These are phyloP conservation scores for Auriscalpium orientale DNA, from an alignment of 768 basidiomycete species.

Conservation along the genomic window DNA sequence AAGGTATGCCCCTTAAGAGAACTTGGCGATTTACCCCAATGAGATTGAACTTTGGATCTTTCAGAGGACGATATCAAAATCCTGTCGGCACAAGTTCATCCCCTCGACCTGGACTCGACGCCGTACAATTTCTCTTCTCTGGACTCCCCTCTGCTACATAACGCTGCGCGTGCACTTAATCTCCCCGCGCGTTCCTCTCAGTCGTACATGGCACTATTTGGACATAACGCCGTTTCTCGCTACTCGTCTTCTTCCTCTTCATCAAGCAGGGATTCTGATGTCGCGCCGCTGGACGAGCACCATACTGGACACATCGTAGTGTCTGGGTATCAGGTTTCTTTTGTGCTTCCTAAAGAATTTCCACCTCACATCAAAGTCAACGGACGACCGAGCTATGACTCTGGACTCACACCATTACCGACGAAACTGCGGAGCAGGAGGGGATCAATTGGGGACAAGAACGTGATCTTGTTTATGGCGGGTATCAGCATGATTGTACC, in stretches of 20 bases:
- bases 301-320: slow-evolving; percentile 73
- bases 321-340: slow-evolving; percentile 70
- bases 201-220: slow-evolving; percentile 53
- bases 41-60: background rate
- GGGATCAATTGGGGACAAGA: slow-evolving; percentile 51
- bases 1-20: slow-evolving; percentile 35
- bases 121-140: slow-evolving; percentile 72
- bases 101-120: slow-evolving; percentile 58
- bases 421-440: slow-evolving; percentile 28
- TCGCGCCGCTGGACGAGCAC: slow-evolving; percentile 49
- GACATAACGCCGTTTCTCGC: slow-evolving; percentile 24
- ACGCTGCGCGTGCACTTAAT: slow-evolving; percentile 62
- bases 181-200: slow-evolving; percentile 53
- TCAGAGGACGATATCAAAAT: slow-evolving; percentile 78
- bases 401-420: slow-evolving; percentile 5
- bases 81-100: slow-evolving; percentile 65
- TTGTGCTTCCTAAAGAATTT: slow-evolving; percentile 66
- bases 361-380: slow-evolving; percentile 17
- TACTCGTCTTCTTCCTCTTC: slow-evolving; percentile 29
- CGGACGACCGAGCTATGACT: slow-evolving; percentile 7
- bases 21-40: background rate
- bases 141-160: slow-evolving; percentile 54
- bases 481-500: slow-evolving; percentile 74
- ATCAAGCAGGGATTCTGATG: slow-evolving; percentile 18
- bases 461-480: slow-evolving; percentile 68